Conservation (phyloP, 495 filamentous ascomycete genomes). For the Aspergillus olivimuriae region DNA sequence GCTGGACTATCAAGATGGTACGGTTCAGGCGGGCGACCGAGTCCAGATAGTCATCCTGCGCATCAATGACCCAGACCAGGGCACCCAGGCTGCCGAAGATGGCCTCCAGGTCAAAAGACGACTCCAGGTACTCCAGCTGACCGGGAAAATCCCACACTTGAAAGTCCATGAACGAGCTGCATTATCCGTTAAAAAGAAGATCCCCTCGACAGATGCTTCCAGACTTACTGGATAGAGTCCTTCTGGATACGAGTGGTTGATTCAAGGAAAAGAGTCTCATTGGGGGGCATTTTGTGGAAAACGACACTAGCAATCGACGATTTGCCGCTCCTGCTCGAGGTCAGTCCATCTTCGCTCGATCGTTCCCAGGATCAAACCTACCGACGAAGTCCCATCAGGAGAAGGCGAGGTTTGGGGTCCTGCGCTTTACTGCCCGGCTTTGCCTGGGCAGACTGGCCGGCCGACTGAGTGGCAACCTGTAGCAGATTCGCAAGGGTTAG, state of each 20-base stretch:
- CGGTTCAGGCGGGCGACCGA: constrained; percentile 78
- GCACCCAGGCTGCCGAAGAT: constrained; percentile 92
- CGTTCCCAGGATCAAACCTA: constrained; percentile 24
- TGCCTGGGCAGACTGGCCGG: constrained; percentile 21
- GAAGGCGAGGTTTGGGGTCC: constrained; percentile 70
- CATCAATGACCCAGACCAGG: constrained; percentile 96
- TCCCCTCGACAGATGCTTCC: no score
- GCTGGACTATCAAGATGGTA: constrained; percentile 80
- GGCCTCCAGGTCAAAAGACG: constrained; percentile 77
- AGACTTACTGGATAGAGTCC: constrained; percentile 77
- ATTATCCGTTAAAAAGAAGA: background rate
- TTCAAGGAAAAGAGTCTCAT: constrained; percentile 90
- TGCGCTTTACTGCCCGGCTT: constrained; percentile 30
- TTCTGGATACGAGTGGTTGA: constrained; percentile 90
- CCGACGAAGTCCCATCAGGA: constrained; percentile 95
- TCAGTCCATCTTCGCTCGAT: constrained; percentile 3
- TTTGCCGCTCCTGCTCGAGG: constrained; percentile 72
- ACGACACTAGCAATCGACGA: constrained; percentile 97
- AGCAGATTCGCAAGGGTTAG: constrained; percentile 32
- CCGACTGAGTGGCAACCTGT: constrained; percentile 29
- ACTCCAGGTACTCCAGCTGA: constrained; percentile 84
- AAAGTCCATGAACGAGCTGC: constrained; percentile 96
- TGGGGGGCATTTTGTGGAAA: constrained; percentile 93
- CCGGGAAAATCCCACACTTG: constrained; percentile 97
- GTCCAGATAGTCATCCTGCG: constrained; percentile 93